Evolutionary conservation across 768 basidiomycete genomes (phyloP).

Genomic region (Amylocystis lapponica): DNA sequence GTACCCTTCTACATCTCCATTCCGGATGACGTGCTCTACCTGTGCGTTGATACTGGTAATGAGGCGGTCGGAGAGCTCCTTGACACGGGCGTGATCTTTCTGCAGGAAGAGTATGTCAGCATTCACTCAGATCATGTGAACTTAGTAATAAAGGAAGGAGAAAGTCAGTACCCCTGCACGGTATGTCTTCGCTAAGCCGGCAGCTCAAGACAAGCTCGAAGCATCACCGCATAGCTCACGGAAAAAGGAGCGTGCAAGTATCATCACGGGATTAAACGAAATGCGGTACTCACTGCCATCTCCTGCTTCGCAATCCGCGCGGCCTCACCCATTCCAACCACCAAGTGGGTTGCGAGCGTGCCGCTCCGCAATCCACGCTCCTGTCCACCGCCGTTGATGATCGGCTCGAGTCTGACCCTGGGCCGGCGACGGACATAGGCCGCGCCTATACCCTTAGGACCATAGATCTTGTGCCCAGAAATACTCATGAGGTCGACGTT

Average conservation of each 20-base stretch:
- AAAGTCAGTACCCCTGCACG: conserved; percentile 94
- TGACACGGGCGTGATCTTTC: conserved; percentile 77
- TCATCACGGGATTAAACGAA: conserved; percentile 26
- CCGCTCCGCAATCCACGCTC: conserved; percentile 93
- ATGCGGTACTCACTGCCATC: conserved; percentile 71
- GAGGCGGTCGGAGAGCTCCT: conserved; percentile 72
- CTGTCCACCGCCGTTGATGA: conserved; percentile 94
- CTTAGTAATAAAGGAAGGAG: neutral
- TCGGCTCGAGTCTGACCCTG: conserved; percentile 89
- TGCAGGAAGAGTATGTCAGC: conserved; percentile 30
- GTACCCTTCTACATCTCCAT: conserved; percentile 89
- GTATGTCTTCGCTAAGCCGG: conserved; percentile 55
- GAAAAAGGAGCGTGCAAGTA: conserved; percentile 19
- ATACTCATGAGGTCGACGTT: conserved; percentile 95
- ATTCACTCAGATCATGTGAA: conserved; percentile 8
- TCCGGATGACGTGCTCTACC: conserved; percentile 89
- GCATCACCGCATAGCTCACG: conserved; percentile 22
- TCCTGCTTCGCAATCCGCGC: conserved; percentile 87
- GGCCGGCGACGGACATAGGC: conserved; percentile 91
- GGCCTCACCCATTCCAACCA: conserved; percentile 92
- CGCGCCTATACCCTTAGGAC: conserved; percentile 94
- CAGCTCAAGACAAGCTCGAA: conserved; percentile 36
- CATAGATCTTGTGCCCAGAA: conserved; percentile 96
- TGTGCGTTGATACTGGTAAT: conserved; percentile 74
- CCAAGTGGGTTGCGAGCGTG: conserved; percentile 84